Evolutionary conservation across 1,139 yeast species (phyloP), one percentile per base, ranked within the genome.

Genomic region (Scheffersomyces segobiensis): DNA sequence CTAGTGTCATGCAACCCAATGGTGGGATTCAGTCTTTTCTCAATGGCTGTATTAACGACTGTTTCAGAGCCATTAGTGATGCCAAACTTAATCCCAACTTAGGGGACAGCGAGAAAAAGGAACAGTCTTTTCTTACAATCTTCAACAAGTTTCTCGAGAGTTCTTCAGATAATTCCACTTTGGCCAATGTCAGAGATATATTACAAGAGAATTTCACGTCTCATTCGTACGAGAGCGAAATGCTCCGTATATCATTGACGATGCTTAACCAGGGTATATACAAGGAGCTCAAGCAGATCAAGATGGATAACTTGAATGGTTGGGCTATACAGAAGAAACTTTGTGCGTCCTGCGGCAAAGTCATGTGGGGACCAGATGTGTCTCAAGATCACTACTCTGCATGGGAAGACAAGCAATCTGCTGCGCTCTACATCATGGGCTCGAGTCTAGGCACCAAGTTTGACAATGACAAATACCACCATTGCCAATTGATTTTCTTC

Each of bases 291-390:
- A 68, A 76, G 21, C 61, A 69, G 2, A 69, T 87, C 2, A 75
- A 79, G 12, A 63, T 67, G 1, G 77, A 79, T 53, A 77, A 82
- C 22, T 62, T 78, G 1, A 69, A 72, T 55, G 97, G 97, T 0
- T 87, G 93, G 91, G 74, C 85, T 0, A 81, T 87, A 1, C 70
- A 74, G 3, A 73, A 71, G 39, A 79, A 82, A 55, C 81, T 77
- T 53, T 91, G 97, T 71, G 87, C 89, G 55, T 84, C 88, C 0
- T 91, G 97, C 70, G 91, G 89, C 2, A 85, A 84, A 62, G 73
- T 74, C 46, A 72, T 91, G 49, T 85, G 90, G 83, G 97, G 97
- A 0, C 68, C 82, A 0, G 84, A 83, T 0, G 73, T 87, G 2
- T 74, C 78, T 49, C 76, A 79, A 2, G 73, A 71, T 12, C 72